Evolutionary conservation across 345 rosid species (phyloP).

Genomic region (Salix koriyanagi): DNA sequence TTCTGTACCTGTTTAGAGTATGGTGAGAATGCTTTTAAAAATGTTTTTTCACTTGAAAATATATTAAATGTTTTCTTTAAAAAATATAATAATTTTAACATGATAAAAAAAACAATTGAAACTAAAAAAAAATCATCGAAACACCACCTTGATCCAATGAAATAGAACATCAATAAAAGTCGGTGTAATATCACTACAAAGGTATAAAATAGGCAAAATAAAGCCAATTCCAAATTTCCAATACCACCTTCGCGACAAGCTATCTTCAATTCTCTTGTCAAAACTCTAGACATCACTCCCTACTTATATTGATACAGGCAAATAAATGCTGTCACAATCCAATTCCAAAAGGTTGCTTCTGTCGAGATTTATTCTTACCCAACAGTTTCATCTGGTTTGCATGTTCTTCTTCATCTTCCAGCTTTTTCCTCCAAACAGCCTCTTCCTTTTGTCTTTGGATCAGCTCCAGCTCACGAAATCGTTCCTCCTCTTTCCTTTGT

Average conservation of each 20-base stretch:
- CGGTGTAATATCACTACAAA: neutral
- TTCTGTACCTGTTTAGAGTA: too few relatives aligned
- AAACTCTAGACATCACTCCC: neutral
- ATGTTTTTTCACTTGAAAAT: too few relatives aligned
- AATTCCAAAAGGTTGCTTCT: constrained; percentile 40
- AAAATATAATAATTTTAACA: too few relatives aligned
- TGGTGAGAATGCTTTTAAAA: too few relatives aligned
- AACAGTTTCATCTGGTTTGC: constrained; percentile 34
- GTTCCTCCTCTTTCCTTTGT: constrained; percentile 77
- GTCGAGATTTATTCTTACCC: constrained; percentile 48
- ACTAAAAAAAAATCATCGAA: too few relatives aligned
- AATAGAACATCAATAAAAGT: neutral
- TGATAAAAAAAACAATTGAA: too few relatives aligned
- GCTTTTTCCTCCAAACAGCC: constrained; percentile 58
- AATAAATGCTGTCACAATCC: constrained; percentile 18
- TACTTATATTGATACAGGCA: neutral
- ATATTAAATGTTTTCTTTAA: too few relatives aligned
- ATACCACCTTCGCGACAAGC: neutral
- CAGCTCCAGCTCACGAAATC: constrained; percentile 66
- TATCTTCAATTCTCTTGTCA: neutral
- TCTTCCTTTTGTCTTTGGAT: constrained; percentile 80
- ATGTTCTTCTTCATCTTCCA: constrained; percentile 62
- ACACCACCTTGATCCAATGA: neutral
- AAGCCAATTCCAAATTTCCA: neutral
- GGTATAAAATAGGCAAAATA: neutral